phyloP scores from a whole-genome alignment of 768 basidiomycete species.

The Amanita inopinata region DNA sequence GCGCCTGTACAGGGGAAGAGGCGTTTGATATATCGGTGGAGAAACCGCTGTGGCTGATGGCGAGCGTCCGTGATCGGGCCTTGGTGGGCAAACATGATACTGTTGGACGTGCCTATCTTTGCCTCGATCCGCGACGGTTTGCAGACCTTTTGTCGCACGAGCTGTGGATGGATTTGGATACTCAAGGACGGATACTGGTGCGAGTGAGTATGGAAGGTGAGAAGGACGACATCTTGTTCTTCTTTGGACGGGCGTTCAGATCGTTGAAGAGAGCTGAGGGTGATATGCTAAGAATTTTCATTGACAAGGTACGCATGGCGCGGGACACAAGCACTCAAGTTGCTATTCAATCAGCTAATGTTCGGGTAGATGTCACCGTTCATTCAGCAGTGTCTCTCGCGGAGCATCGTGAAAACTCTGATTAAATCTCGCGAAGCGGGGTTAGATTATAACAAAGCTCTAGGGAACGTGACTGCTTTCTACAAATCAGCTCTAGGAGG shows the following conservation, averaged over 20 bases:
- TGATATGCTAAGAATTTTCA: slow-evolving; percentile 93
- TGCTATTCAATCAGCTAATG: background rate
- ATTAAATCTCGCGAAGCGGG: slow-evolving; percentile 49
- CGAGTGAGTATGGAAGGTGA: slow-evolving; percentile 98
- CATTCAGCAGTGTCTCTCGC: slow-evolving; percentile 79
- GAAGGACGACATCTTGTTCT: slow-evolving; percentile 96
- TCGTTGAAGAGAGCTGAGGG: slow-evolving; percentile 86
- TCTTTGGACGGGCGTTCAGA: slow-evolving; percentile 92
- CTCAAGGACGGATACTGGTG: slow-evolving; percentile 73
- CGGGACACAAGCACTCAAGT: background rate
- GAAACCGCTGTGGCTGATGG: slow-evolving; percentile 94
- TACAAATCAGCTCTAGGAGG: slow-evolving; percentile 68
- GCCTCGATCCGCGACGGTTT: slow-evolving; percentile 81
- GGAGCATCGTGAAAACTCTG: slow-evolving; percentile 64
- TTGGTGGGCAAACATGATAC: slow-evolving; percentile 89
- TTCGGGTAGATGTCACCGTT: slow-evolving; percentile 78
- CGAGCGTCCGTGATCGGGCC: slow-evolving; percentile 85
- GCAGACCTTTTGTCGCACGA: slow-evolving; percentile 88
- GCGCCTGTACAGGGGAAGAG: slow-evolving; percentile 73
- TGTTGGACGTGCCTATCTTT: slow-evolving; percentile 85
- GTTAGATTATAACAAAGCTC: slow-evolving; percentile 84
- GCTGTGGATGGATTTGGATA: slow-evolving; percentile 85
- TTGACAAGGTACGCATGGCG: slow-evolving; percentile 72
- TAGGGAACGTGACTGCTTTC: slow-evolving; percentile 73
- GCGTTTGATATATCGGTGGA: slow-evolving; percentile 93